These are phyloP conservation scores for Omphalotus guepiniiformis DNA, from an alignment of 768 basidiomycete species.

Conservation along the genomic window DNA sequence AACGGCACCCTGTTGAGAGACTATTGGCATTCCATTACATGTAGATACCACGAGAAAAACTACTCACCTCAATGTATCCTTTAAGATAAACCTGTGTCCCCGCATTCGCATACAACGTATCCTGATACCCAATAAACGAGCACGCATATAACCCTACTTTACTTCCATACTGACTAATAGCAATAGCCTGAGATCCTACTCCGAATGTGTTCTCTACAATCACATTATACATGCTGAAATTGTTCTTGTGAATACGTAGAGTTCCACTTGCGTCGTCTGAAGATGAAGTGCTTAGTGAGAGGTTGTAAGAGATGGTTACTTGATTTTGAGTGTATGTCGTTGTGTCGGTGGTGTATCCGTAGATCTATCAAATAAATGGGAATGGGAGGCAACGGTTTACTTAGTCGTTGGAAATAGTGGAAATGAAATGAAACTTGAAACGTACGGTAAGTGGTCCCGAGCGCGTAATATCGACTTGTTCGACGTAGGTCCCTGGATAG, in stretches of 20 bases:
- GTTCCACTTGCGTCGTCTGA: conserved; percentile 47
- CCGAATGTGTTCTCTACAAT: conserved; percentile 47
- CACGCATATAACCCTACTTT: conserved; percentile 42
- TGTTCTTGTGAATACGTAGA: conserved; percentile 42
- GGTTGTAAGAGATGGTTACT: conserved; percentile 34
- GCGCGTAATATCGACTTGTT: conserved; percentile 42
- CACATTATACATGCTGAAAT: conserved; percentile 48
- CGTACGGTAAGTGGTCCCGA: conserved; percentile 37
- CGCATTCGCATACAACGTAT: conserved; percentile 40
- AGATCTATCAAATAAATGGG: conserved; percentile 26
- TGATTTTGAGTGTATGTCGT: conserved; percentile 34
- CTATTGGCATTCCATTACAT: background rate
- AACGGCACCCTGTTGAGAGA: conserved; percentile 33
- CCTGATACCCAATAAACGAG: conserved; percentile 44
- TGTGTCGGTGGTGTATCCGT: conserved; percentile 40
- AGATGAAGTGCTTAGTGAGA: conserved; percentile 31
- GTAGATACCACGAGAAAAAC: background rate
- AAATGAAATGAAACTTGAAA: background rate
- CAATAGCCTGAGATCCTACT: conserved; percentile 41
- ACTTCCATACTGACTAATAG: conserved; percentile 46
- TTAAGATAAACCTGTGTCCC: conserved; percentile 47
- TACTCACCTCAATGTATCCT: conserved; percentile 41
- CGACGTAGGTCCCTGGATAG: conserved; percentile 42
- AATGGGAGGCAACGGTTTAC: background rate
- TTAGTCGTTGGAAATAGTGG: too few species aligned